Base-by-base conservation (phyloP, 352 stramenopile genomes). In the Pythium monospermum region DNA sequence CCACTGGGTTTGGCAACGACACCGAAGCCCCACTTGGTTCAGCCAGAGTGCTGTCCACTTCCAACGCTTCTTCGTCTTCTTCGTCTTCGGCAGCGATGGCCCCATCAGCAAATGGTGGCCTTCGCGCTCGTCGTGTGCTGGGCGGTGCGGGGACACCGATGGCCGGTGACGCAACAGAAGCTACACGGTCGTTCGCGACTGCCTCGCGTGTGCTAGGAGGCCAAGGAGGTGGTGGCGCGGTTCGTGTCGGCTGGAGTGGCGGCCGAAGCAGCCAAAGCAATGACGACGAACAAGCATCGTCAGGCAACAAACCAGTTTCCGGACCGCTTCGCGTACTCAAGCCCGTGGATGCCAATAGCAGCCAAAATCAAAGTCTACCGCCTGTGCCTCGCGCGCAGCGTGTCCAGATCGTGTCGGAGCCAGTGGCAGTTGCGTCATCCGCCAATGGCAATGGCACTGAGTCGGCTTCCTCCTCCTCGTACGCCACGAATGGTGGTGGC, bases 291-390 rank as follows among this genome's bases (percentile, higher is more conserved):
- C n/a, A 11, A 4, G 36, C 16, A 11, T n/a, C 13, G 11, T 25
- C 33, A 16, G 35, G 30, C 1, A 30, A 22, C 6, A 65, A 39
- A 30, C 23, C 49, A 8, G 6, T 59, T 1, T 22, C 40, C 2
- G 50, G 50, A 12, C 58, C 58, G 10, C 39, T 66, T 12, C 58
- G 58, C 5, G 51, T 66, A 2, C 30, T 60, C 21, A 66, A 66
- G 41, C 11, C 46, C 28, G 45, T 60, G 7, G 50, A 66, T 37
- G 38, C 40, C 4, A 19, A 21, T 0, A 12, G 6, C 15, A 21
- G 22, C 5, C 18, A n/a, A 41, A 12, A 6, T 26, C 44, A 49
- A 30, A 42, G 8, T 11, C 30, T 58, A 1, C 43, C 57, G 10
- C 21, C 57, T 22, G n/a, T 57, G 4, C 44, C 49, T 38, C 43